Base-by-base conservation (phyloP, 148 eudicot genomes). In the Rhododendron ovatum region DNA sequence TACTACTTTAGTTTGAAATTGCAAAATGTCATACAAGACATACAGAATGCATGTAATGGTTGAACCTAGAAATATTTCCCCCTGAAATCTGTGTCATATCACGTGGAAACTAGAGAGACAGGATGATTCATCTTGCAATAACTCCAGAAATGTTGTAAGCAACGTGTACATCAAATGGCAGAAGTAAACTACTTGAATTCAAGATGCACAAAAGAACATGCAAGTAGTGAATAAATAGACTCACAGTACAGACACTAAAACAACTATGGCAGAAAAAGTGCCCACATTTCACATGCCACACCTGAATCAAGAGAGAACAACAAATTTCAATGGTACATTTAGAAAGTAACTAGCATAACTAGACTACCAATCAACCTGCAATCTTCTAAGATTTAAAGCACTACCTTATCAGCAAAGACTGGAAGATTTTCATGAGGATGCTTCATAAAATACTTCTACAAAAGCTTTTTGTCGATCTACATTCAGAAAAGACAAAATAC, bases 391-490 rank as follows among this genome's bases (percentile, higher is more conserved):
- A 33, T 73, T 11, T 14, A 30, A 71, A 71, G 77, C 39, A 71
- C 17, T 73, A 33, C 77, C 43, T 73, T 73, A 73, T 73, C 77
- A 14, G 39, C 77, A 73, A 73, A 73, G 41, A 30, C 22, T 13
- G 77, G 22, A 4, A 73, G 77, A 33, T 73, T 73, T 33, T 73
- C 77, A 33, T 3, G 77, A 33, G 77, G 73, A 65, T 65, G 30
- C 84, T 93, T 88, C 48, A 87, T 87, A 65, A 95, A 96, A 85
- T 92, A 96, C 86, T 83, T 91, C 92, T 90, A 91, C 90, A 95
- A 85, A 88, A 96, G 93, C 87, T 90, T 92, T 30, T 94, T 90
- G 87, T 96, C 98, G 87, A 96, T 93, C 98, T 96, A 84, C 37
- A 79, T 2, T 10, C 59, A 48, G 18, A 18, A 79, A 79, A n/a